These are phyloP conservation scores for Aureobasidium sp. DNA, from an alignment of 2,329 filamentous ascomycete genomes.

Conservation along the genomic window DNA sequence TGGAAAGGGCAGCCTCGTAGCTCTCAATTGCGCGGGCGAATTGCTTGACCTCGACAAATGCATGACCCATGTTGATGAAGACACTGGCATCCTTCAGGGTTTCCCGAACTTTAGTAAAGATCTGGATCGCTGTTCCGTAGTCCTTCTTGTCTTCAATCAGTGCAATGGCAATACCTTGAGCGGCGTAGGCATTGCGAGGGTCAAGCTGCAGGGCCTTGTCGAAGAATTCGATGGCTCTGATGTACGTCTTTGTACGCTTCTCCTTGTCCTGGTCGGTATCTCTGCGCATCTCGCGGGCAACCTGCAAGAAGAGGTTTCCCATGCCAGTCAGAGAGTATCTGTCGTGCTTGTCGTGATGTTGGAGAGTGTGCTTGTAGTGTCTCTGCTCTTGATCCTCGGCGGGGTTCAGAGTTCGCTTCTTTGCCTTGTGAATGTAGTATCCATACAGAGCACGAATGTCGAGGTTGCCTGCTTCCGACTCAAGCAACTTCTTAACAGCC, in stretches of 20 bases:
- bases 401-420: conserved; percentile 73
- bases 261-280: conserved; percentile 86
- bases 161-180: conserved; percentile 91
- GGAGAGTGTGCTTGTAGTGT: conserved; percentile 93
- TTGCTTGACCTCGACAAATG: conserved; percentile 84
- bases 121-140: conserved; percentile 69
- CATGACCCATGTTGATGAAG: conserved; percentile 87
- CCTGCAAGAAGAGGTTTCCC: conserved; percentile 86
- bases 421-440: conserved; percentile 87
- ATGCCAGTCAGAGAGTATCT: conserved; percentile 94
- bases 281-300: conserved; percentile 89
- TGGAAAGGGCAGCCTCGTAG: conserved; percentile 78
- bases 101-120: conserved; percentile 85
- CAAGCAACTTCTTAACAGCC: conserved; percentile 76
- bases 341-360: conserved; percentile 94
- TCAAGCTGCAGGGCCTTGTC: conserved; percentile 96
- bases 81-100: conserved; percentile 83
- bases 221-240: conserved; percentile 94
- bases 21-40: conserved; percentile 87
- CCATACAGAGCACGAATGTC: conserved; percentile 91
- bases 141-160: conserved; percentile 93
- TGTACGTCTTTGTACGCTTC: conserved; percentile 79
- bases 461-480: conserved; percentile 74
- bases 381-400: conserved; percentile 86
- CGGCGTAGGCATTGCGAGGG: conserved; percentile 89